Evolutionary conservation across 441 rosid species (phyloP).

Genomic region (Adansonia gregorii): DNA sequence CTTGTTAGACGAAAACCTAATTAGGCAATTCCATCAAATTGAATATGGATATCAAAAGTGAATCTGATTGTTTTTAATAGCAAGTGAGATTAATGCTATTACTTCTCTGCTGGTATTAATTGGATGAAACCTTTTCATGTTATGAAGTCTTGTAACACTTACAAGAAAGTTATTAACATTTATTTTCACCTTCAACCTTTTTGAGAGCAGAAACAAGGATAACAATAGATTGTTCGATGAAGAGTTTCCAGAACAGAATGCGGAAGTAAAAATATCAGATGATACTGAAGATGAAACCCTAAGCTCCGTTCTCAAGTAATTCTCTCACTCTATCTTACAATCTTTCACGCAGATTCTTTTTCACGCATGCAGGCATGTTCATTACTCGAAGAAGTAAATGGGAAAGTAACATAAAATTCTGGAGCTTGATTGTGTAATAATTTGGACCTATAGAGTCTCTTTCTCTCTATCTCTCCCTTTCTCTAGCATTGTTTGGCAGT

Average conservation of each 20-base stretch:
- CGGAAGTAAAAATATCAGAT: constrained; percentile 30
- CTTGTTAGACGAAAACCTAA: constrained; percentile 1
- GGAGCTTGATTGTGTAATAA: constrained; percentile 19
- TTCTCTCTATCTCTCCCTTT: neutral
- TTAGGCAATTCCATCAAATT: constrained; percentile 9
- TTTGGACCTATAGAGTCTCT: neutral
- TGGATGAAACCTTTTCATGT: neutral
- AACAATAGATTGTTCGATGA: constrained; percentile 16
- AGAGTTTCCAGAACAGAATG: constrained; percentile 24
- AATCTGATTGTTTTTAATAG: neutral
- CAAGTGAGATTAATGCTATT: neutral
- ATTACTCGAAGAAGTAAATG: neutral
- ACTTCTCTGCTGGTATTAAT: neutral
- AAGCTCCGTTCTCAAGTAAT: constrained; percentile 48
- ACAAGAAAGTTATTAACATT: constrained; percentile 12
- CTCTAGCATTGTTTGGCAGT: neutral
- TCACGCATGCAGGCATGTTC: neutral
- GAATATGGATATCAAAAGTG: neutral
- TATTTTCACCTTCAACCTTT: constrained; percentile 17
- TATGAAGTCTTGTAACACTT: neutral
- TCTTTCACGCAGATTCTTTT: neutral
- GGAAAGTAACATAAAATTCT: constrained; percentile 12
- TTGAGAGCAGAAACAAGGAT: constrained; percentile 38
- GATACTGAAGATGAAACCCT: constrained; percentile 44
- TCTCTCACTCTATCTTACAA: constrained; percentile 9